Percentiles rank a stretch among this genome's conserved stretches.
phyloP scores from a whole-genome alignment of 163 green algal species.

The Prototheca cutis region DNA sequence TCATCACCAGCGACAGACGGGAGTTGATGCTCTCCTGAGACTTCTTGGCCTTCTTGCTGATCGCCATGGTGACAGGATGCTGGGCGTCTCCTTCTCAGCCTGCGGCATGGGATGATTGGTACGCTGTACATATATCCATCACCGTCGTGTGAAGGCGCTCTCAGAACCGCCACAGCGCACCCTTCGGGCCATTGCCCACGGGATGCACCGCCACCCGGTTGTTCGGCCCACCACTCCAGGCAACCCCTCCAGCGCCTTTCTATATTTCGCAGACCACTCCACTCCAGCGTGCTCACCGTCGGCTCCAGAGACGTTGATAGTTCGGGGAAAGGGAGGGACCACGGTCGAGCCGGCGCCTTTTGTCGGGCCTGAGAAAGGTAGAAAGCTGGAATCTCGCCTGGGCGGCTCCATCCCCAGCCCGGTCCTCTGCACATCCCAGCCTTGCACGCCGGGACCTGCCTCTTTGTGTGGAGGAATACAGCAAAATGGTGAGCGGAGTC shows the following conservation, averaged over 20 bases:
- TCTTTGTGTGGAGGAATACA: conserved; percentile 2
- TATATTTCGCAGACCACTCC: too few species aligned
- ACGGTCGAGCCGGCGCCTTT: neutral
- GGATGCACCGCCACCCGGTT: too few species aligned
- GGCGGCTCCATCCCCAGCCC: neutral
- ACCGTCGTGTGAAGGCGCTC: too few species aligned
- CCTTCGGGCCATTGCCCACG: too few species aligned
- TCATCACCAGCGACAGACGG: conserved; percentile 95
- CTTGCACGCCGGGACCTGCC: neutral
- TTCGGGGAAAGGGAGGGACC: conserved; percentile 5
- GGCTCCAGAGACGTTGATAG: conserved; percentile 8
- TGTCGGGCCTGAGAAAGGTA: neutral
- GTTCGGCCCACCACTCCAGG: too few species aligned
- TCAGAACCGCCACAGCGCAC: too few species aligned
- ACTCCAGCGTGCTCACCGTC: too few species aligned
- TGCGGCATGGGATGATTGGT: conserved; percentile 7
- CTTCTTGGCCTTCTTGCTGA: conserved; percentile 70
- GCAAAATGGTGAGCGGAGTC: conserved; percentile 7
- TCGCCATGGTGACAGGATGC: conserved; percentile 29
- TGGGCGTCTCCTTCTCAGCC: conserved; percentile 44
- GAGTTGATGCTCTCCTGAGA: conserved; percentile 90
- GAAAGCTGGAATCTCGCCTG: neutral
- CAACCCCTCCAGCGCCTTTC: too few species aligned
- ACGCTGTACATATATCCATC: too few species aligned
- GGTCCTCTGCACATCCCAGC: neutral